Evolutionary conservation across 2,329 filamentous ascomycete genomes (phyloP).

Genomic region (Colletotrichum filicis): DNA sequence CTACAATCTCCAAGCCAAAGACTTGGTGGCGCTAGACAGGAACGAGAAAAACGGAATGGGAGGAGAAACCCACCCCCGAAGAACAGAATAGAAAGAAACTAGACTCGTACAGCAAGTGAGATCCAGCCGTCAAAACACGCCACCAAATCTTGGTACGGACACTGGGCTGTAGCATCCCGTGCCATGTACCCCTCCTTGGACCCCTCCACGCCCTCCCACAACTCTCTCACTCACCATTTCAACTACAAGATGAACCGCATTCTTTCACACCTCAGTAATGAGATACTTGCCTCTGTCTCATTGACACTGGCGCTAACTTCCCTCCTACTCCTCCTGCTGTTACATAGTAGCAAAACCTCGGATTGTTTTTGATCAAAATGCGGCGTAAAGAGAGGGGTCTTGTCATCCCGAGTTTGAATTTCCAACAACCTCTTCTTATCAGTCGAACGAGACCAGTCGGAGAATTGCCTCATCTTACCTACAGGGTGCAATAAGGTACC

Average conservation of each 20-base stretch:
- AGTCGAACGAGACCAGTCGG: background rate
- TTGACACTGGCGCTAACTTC: conserved; percentile 1
- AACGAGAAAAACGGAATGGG: background rate
- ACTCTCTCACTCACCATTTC: background rate
- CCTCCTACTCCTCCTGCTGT: background rate
- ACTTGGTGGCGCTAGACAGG: background rate
- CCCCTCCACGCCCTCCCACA: background rate
- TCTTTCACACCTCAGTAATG: background rate
- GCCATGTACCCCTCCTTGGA: background rate
- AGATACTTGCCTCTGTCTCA: background rate
- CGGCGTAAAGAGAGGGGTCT: background rate
- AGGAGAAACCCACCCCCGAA: no score
- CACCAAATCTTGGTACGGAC: conserved; percentile 24
- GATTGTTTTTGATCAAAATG: background rate
- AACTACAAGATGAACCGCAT: conserved; percentile 6
- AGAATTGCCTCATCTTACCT: background rate
- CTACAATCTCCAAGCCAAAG: background rate
- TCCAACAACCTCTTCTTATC: background rate
- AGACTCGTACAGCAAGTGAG: conserved; percentile 17
- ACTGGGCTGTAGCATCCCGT: background rate
- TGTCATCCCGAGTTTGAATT: background rate
- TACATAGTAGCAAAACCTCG: background rate
- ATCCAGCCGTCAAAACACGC: conserved; percentile 29
- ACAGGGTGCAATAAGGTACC: background rate
- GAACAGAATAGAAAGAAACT: background rate